Evolutionary conservation across 2,329 filamentous ascomycete genomes (phyloP).

Genomic region (Arthroderma sp.): DNA sequence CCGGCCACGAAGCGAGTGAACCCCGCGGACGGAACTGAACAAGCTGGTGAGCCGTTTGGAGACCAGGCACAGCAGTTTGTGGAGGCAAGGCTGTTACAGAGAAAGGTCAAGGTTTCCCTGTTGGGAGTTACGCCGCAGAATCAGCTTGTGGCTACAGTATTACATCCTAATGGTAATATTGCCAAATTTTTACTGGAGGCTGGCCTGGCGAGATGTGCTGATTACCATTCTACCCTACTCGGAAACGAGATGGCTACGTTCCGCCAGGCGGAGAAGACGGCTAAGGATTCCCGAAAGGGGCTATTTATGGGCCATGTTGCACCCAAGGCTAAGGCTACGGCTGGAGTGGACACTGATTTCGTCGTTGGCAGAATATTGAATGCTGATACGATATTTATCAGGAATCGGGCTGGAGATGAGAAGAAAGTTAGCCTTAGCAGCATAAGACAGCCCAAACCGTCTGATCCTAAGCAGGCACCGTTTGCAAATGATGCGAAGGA

Average conservation of each 20-base stretch:
- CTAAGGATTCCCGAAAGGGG: constrained; percentile 62
- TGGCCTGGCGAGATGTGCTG: constrained; percentile 81
- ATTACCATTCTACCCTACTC: constrained; percentile 88
- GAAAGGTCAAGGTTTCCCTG: constrained; percentile 68
- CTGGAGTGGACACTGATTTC: constrained; percentile 58
- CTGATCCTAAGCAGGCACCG: constrained; percentile 72
- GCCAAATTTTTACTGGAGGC: constrained; percentile 80
- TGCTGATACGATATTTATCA: constrained; percentile 77
- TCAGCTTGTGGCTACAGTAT: constrained; percentile 73
- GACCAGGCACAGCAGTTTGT: constrained; percentile 82
- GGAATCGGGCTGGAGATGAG: constrained; percentile 71
- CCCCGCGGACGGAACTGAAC: constrained; percentile 62
- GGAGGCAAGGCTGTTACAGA: constrained; percentile 72
- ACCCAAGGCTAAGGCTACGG: constrained; percentile 45
- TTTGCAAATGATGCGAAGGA: constrained; percentile 93
- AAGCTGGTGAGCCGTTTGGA: constrained; percentile 77
- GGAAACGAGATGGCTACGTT: constrained; percentile 77
- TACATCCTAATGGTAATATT: constrained; percentile 86
- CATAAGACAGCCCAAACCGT: constrained; percentile 79
- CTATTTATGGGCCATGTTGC: constrained; percentile 71
- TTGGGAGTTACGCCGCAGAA: constrained; percentile 81
- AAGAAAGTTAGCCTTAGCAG: constrained; percentile 88
- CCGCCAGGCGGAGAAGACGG: constrained; percentile 72
- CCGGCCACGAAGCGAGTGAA: constrained; percentile 80
- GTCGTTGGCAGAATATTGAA: constrained; percentile 73